Evolutionary conservation across 1,284 basidiomycete species (phyloP).

Genomic region (Cutaneotrichosporon sp.): DNA sequence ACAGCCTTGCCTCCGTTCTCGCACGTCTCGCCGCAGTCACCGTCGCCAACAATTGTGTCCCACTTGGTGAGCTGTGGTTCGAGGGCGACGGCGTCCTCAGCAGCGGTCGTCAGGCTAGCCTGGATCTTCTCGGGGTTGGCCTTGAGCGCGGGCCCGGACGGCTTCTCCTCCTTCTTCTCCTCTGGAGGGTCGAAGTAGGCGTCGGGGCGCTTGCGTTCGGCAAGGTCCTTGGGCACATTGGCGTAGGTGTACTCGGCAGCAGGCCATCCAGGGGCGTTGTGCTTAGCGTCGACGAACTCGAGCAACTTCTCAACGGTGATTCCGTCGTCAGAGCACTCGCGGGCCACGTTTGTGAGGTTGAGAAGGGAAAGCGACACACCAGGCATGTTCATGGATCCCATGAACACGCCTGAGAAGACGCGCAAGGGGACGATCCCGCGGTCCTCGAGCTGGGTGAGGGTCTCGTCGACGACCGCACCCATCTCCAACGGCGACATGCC

Average conservation of each 20-base stretch:
- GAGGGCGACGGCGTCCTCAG: constrained; percentile 36
- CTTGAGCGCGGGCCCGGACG: constrained; percentile 32
- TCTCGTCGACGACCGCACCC: constrained; percentile 50
- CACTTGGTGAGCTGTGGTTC: constrained; percentile 52
- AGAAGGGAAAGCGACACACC: constrained; percentile 51
- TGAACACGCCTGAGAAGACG: constrained; percentile 49
- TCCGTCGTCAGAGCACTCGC: constrained; percentile 15
- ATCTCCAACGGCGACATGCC: constrained; percentile 51
- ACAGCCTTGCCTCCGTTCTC: constrained; percentile 41
- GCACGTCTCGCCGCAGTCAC: constrained; percentile 48
- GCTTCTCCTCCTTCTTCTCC: constrained; percentile 26
- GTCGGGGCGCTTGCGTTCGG: constrained; percentile 28
- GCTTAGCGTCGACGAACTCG: constrained; percentile 50
- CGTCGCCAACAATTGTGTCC: constrained; percentile 49
- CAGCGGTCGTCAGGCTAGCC: constrained; percentile 28
- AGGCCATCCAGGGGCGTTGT: constrained; percentile 49
- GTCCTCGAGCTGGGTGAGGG: constrained; percentile 42
- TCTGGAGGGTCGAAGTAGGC: constrained; percentile 33
- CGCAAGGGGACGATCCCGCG: constrained; percentile 45
- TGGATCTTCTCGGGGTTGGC: constrained; percentile 25
- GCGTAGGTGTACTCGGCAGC: constrained; percentile 40
- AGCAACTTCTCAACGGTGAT: constrained; percentile 39
- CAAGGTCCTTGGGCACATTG: constrained; percentile 23
- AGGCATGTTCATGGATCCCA: constrained; percentile 53
- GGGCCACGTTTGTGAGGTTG: constrained; percentile 48